These are phyloP conservation scores for Neopestalotiopsis sp. DNA, from an alignment of 2,329 filamentous ascomycete genomes.

Conservation along the genomic window DNA sequence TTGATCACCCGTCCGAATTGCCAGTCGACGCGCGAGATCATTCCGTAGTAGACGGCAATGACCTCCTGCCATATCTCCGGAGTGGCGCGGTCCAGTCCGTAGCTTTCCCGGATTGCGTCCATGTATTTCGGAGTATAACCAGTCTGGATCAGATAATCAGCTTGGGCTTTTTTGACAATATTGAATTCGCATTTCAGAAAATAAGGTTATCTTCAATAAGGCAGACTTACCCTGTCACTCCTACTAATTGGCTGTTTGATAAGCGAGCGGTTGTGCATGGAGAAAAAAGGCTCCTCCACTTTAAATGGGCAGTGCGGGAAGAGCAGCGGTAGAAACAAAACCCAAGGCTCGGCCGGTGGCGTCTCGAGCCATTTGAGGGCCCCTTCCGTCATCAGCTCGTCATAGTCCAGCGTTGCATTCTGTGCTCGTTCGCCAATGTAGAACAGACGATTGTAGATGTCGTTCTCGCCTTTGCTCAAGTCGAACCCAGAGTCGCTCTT, in stretches of 20 bases:
- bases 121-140: slow-evolving; percentile 50
- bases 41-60: slow-evolving; percentile 51
- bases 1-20: slow-evolving; percentile 48
- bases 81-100: slow-evolving; percentile 45
- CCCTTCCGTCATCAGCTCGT: slow-evolving; percentile 46
- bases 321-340: slow-evolving; percentile 46
- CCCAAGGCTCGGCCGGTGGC: slow-evolving; percentile 48
- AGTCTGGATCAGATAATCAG: slow-evolving; percentile 34
- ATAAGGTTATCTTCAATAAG: accelerated
- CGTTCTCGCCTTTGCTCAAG: slow-evolving; percentile 35
- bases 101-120: slow-evolving; percentile 41
- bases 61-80: slow-evolving; percentile 42
- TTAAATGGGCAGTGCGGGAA: slow-evolving; percentile 53
- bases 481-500: slow-evolving; percentile 25
- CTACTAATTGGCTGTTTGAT: slow-evolving; percentile 24
- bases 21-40: slow-evolving; percentile 46
- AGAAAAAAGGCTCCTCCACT: slow-evolving; percentile 53
- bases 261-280: slow-evolving; percentile 45
- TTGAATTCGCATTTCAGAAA: background rate
- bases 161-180: background rate
- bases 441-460: slow-evolving; percentile 45
- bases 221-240: background rate
- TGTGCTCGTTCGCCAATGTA: slow-evolving; percentile 46
- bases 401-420: slow-evolving; percentile 46
- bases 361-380: slow-evolving; percentile 49